These are phyloP conservation scores for Lizonia empirigonia DNA, from an alignment of 2,329 filamentous ascomycete genomes.

Conservation along the genomic window DNA sequence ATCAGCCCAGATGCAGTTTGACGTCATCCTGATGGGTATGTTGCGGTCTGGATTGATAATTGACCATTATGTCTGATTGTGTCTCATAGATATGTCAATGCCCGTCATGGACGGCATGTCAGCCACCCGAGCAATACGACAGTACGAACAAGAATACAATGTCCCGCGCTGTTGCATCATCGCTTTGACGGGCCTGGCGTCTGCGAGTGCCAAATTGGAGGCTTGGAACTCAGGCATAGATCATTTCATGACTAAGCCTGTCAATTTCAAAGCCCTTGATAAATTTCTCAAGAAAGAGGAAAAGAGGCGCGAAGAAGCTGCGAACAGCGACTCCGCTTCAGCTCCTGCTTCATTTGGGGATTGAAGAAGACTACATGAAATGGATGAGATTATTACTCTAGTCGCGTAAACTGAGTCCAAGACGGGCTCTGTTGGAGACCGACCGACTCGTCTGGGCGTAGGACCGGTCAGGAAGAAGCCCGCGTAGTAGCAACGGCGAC, in stretches of 20 bases:
- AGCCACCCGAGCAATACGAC: slow-evolving; percentile 42
- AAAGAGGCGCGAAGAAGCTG: slow-evolving; percentile 1
- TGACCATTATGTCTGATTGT: not conserved
- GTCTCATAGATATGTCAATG: slow-evolving; percentile 42
- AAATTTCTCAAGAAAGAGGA: slow-evolving; percentile 21
- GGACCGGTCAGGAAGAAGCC: not conserved
- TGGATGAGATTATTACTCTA: not conserved
- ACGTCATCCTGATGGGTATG: slow-evolving; percentile 43
- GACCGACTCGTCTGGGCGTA: too few species aligned
- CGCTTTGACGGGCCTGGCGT: slow-evolving; percentile 41
- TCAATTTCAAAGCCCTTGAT: slow-evolving; percentile 35
- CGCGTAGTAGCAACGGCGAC: not conserved
- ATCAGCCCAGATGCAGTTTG: slow-evolving; percentile 18
- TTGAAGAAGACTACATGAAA: not conserved
- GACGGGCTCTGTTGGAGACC: too few species aligned
- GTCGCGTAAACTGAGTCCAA: not conserved
- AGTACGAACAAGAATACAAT: slow-evolving; percentile 32
- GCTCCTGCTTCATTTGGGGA: not conserved
- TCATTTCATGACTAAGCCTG: slow-evolving; percentile 42
- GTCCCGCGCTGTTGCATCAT: slow-evolving; percentile 23
- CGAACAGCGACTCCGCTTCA: not conserved
- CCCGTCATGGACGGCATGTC: slow-evolving; percentile 47
- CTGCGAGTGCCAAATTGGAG: slow-evolving; percentile 31
- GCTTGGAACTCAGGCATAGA: slow-evolving; percentile 40
- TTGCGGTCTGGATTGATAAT: not conserved